Conservation (phyloP, 768 basidiomycete species). For the Kwoniella newhampshirensis region DNA sequence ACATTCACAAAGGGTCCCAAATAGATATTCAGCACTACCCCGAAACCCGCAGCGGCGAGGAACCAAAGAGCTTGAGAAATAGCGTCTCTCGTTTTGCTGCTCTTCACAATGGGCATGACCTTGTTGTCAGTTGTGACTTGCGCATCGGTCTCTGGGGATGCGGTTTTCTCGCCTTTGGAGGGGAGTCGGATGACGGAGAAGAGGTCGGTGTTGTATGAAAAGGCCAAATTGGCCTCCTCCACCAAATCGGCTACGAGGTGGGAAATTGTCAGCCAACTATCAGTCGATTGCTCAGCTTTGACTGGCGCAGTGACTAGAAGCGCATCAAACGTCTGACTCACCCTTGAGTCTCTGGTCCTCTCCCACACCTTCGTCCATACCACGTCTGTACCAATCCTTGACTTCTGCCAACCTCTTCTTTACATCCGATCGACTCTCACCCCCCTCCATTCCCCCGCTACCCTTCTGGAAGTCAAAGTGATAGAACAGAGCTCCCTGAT, state of each 20-base stretch:
- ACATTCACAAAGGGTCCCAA: conserved; percentile 3
- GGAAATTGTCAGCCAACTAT: background rate
- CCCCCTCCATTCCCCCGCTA: conserved; percentile 56
- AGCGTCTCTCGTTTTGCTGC: background rate
- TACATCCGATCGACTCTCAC: conserved; percentile 33
- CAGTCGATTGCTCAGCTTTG: too few species aligned
- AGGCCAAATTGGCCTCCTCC: conserved; percentile 46
- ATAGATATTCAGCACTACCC: conserved; percentile 14
- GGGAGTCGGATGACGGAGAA: conserved; percentile 38
- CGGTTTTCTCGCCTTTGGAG: background rate
- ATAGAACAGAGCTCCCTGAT: conserved; percentile 66
- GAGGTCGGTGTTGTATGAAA: conserved; percentile 43
- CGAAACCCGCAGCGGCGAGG: conserved; percentile 7
- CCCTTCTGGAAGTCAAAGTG: conserved; percentile 59
- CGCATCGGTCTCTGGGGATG: background rate
- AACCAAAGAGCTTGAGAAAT: conserved; percentile 7
- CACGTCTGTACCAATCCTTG: conserved; percentile 60
- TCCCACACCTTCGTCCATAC: conserved; percentile 46
- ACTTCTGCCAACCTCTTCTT: conserved; percentile 62
- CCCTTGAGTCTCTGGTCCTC: conserved; percentile 44
- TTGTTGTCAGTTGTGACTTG: background rate
- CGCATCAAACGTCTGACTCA: conserved; percentile 28
- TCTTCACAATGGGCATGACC: background rate
- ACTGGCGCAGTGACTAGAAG: too few species aligned
- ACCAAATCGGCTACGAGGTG: conserved; percentile 29